These are phyloP conservation scores for Dictyostelium intermedium DNA, from an alignment of 78 protist species.

Conservation along the genomic window DNA sequence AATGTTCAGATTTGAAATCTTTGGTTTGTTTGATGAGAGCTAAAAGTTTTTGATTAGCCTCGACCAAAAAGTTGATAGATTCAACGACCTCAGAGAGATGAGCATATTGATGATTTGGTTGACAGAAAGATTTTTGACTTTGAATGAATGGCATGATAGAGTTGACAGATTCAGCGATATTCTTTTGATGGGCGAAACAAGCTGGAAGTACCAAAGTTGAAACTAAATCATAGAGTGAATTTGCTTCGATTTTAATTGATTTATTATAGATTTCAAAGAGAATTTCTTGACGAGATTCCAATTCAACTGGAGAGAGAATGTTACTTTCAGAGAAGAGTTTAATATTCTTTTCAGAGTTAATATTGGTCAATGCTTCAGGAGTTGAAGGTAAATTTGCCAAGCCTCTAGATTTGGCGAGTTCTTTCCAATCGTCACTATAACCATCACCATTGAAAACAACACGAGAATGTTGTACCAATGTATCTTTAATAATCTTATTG, in stretches of 20 bases:
- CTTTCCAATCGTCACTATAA: constrained; percentile 89
- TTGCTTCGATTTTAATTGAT: constrained; percentile 88
- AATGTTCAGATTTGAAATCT: not conserved
- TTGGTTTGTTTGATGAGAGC: constrained; percentile 44
- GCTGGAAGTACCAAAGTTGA: constrained; percentile 73
- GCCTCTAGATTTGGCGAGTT: constrained; percentile 85
- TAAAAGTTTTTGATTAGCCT: constrained; percentile 16
- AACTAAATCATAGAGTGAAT: constrained; percentile 79
- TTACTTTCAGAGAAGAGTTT: constrained; percentile 75
- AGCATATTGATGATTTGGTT: constrained; percentile 56
- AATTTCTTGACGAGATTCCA: constrained; percentile 71
- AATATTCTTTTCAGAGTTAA: constrained; percentile 86
- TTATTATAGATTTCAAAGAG: constrained; percentile 77
- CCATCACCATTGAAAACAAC: constrained; percentile 93
- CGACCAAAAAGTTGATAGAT: constrained; percentile 22
- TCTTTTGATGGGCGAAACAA: constrained; percentile 63
- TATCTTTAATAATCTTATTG: constrained; percentile 75
- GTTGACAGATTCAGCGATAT: constrained; percentile 52
- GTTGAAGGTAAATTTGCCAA: constrained; percentile 69
- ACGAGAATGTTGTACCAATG: constrained; percentile 77
- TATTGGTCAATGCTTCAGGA: constrained; percentile 75
- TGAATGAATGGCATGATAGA: constrained; percentile 68
- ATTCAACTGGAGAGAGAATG: constrained; percentile 81
- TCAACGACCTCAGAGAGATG: constrained; percentile 33
- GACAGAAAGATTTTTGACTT: constrained; percentile 45